phyloP scores from a whole-genome alignment of 106 monocot species.

The Allium fistulosum region DNA sequence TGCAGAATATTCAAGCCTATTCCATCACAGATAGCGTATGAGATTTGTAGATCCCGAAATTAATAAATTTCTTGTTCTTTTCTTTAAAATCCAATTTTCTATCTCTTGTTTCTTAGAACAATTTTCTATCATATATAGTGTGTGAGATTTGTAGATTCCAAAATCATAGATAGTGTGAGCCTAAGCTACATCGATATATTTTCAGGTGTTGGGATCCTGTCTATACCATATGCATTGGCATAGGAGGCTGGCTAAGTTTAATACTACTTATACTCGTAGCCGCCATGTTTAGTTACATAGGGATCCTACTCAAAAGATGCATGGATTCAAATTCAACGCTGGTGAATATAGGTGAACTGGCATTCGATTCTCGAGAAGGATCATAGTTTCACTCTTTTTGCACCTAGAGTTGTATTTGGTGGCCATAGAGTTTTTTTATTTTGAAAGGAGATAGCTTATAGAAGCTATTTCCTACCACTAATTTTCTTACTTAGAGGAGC shows the following conservation, averaged over 20 bases:
- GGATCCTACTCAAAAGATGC: slow-evolving; percentile 57
- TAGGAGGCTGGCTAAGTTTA: slow-evolving; percentile 72
- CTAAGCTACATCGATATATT: not conserved
- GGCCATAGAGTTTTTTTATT: too few species aligned
- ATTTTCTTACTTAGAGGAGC: slow-evolving; percentile 10
- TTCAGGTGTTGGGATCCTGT: slow-evolving; percentile 5
- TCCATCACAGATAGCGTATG: too few species aligned
- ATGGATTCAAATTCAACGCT: slow-evolving; percentile 58
- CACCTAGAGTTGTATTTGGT: too few species aligned
- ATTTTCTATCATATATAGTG: too few species aligned
- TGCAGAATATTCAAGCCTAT: too few species aligned
- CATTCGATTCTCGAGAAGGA: slow-evolving; percentile 50
- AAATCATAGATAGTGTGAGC: too few species aligned
- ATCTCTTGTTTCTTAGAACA: too few species aligned
- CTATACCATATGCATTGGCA: slow-evolving; percentile 64
- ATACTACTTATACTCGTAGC: slow-evolving; percentile 26
- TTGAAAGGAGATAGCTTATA: slow-evolving; percentile 73
- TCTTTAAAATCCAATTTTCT: too few species aligned
- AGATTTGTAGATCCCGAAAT: too few species aligned
- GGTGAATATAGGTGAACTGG: slow-evolving; percentile 35
- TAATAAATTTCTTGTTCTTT: too few species aligned
- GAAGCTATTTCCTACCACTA: slow-evolving; percentile 42
- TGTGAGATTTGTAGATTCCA: too few species aligned
- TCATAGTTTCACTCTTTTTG: too few species aligned
- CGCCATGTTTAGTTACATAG: slow-evolving; percentile 56